These are phyloP conservation scores for Boechera stricta DNA, from an alignment of 345 rosid genomes.

Conservation along the genomic window DNA sequence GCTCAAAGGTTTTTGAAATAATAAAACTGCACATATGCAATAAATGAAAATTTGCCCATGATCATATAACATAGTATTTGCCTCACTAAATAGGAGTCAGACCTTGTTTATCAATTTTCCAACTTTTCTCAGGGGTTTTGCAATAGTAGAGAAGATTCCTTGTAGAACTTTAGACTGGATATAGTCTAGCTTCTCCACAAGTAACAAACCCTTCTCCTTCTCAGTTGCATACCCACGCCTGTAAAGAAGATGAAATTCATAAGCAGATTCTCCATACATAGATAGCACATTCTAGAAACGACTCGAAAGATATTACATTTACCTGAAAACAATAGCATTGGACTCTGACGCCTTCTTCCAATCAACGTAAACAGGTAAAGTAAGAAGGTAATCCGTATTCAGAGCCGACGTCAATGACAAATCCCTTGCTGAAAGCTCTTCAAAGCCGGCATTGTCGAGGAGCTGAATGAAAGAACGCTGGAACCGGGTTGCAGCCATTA, in stretches of 20 bases:
- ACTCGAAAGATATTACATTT: slow-evolving; percentile 9
- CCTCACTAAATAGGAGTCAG: neutral
- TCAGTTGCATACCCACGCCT: slow-evolving; percentile 97
- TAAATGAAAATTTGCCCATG: neutral
- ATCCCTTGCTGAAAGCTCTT: slow-evolving; percentile 88
- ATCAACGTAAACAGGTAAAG: slow-evolving; percentile 85
- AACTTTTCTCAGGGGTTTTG: slow-evolving; percentile 79
- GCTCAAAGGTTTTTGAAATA: slow-evolving; percentile 6
- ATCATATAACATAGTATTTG: slow-evolving; percentile 20
- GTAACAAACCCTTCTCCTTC: slow-evolving; percentile 81
- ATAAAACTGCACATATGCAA: slow-evolving; percentile 11
- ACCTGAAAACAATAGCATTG: slow-evolving; percentile 93
- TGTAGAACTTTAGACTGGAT: slow-evolving; percentile 81
- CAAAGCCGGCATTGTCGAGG: slow-evolving; percentile 79
- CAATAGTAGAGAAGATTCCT: slow-evolving; percentile 60
- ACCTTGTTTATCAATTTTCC: slow-evolving; percentile 82
- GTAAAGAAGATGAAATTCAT: slow-evolving; percentile 39
- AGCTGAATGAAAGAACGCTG: slow-evolving; percentile 95
- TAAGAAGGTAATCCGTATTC: slow-evolving; percentile 92
- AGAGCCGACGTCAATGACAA: slow-evolving; percentile 85
- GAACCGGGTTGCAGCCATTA: slow-evolving; percentile 79
- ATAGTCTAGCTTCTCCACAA: slow-evolving; percentile 93
- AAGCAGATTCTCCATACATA: slow-evolving; percentile 5
- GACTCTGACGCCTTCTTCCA: slow-evolving; percentile 91
- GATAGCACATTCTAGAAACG: neutral